Conservation (phyloP, 352 stramenopile species). For the Pythium dissimile region DNA sequence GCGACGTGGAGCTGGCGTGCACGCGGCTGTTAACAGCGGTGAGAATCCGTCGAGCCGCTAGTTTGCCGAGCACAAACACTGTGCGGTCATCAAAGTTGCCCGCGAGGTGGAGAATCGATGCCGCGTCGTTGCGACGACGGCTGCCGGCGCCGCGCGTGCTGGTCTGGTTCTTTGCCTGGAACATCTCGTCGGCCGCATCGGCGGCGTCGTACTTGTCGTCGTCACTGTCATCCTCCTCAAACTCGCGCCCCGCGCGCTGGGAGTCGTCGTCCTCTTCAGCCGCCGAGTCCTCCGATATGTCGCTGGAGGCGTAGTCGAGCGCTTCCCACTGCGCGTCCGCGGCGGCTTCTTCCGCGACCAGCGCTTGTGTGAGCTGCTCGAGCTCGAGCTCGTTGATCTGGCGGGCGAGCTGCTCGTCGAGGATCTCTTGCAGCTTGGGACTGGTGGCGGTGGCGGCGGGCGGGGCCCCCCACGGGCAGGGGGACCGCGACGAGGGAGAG, state of each 20-base stretch:
- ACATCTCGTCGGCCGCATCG: conserved; percentile 22
- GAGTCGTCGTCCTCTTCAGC: conserved; percentile 1
- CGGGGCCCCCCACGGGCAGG: background rate
- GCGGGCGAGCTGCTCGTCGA: conserved; percentile 55
- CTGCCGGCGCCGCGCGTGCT: background rate
- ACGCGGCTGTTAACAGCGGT: conserved; percentile 43
- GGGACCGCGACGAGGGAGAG: background rate
- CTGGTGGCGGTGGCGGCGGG: background rate
- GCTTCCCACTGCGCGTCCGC: background rate
- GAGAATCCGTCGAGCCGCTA: conserved; percentile 23
- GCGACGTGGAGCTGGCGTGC: conserved; percentile 44
- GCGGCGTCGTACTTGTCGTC: conserved; percentile 20
- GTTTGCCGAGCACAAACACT: conserved; percentile 13
- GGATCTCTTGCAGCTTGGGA: conserved; percentile 55
- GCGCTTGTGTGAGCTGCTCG: background rate
- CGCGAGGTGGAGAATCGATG: conserved; percentile 6
- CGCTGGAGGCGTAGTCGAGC: background rate
- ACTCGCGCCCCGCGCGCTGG: background rate
- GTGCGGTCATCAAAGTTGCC: conserved; percentile 22
- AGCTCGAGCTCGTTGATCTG: conserved; percentile 37
- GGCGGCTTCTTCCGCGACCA: background rate
- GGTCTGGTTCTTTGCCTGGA: conserved; percentile 12
- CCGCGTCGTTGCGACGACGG: background rate
- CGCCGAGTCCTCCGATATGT: background rate
- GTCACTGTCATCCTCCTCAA: conserved; percentile 17